Conservation (phyloP, 1,284 basidiomycete species). For the Moesziomyces sp. region DNA sequence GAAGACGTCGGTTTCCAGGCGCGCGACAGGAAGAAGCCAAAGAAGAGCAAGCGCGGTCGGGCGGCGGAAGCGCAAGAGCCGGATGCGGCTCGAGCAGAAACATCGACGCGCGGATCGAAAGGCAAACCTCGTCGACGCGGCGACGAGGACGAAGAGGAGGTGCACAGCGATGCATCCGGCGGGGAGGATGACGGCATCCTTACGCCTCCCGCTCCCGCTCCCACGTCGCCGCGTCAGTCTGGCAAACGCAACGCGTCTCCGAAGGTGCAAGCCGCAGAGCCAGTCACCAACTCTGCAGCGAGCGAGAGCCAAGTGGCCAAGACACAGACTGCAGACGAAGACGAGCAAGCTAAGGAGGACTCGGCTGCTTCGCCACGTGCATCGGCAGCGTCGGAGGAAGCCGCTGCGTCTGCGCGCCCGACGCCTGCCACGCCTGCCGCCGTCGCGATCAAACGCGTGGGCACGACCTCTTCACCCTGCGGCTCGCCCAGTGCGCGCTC, state of each 20-base stretch:
- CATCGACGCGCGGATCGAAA: not conserved
- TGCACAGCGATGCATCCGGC: not conserved
- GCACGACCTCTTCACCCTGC: slow-evolving; percentile 1
- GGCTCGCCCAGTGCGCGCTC: slow-evolving; percentile 14
- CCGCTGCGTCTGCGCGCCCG: not conserved
- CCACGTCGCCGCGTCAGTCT: slow-evolving; percentile 14
- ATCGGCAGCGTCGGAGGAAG: not conserved
- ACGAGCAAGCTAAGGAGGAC: too few species aligned
- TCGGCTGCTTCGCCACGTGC: too few species aligned
- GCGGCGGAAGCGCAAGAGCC: not conserved
- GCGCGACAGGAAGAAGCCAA: slow-evolving; percentile 21
- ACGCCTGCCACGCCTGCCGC: slow-evolving; percentile 7
- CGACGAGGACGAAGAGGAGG: slow-evolving; percentile 5
- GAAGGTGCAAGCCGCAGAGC: slow-evolving; percentile 12
- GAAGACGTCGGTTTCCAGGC: slow-evolving; percentile 29
- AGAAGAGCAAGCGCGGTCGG: slow-evolving; percentile 2
- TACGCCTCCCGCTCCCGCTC: slow-evolving; percentile 26
- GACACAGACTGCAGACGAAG: too few species aligned
- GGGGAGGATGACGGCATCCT: slow-evolving; percentile 12
- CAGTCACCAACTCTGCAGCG: not conserved
- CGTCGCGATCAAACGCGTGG: slow-evolving; percentile 31
- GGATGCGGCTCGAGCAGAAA: not conserved
- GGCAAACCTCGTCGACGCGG: not conserved
- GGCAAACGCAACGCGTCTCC: slow-evolving; percentile 24
- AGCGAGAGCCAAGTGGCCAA: too few species aligned